A percentile compares a stretch with the other conserved stretches of the same genome.
Conservation (phyloP, 208 protist genomes). For the Trypanosomatidae sp. region DNA sequence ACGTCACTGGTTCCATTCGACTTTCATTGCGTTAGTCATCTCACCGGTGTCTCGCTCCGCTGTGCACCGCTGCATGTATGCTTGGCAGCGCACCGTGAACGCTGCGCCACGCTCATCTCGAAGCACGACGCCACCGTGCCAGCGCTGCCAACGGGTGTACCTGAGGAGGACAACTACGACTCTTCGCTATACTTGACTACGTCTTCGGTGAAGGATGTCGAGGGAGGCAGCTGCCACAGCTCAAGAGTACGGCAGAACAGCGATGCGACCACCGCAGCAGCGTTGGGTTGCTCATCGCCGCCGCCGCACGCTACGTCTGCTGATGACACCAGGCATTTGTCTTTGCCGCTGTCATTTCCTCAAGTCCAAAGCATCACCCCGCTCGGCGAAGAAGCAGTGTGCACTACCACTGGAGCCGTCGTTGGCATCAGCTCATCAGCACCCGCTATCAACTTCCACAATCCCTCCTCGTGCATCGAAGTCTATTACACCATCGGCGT, state of each 20-base stretch:
- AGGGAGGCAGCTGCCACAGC: neutral
- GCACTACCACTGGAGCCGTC: neutral
- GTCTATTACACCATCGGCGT: conserved; percentile 6
- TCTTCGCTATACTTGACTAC: neutral
- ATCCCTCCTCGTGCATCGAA: conserved; percentile 14
- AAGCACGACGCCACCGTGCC: neutral
- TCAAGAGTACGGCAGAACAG: neutral
- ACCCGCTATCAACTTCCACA: conserved; percentile 12
- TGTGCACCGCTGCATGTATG: conserved; percentile 21
- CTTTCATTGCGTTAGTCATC: conserved; percentile 25
- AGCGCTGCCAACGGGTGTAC: neutral
- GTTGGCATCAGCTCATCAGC: neutral
- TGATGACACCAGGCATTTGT: neutral
- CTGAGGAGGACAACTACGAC: neutral
- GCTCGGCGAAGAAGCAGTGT: neutral
- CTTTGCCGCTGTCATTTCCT: neutral
- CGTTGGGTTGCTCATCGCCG: neutral
- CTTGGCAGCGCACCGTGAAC: conserved; percentile 5
- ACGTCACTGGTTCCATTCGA: conserved; percentile 30
- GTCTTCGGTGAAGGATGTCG: neutral
- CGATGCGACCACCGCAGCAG: neutral
- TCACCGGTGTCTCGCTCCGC: conserved; percentile 26
- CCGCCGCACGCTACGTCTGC: neutral
- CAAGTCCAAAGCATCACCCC: neutral
- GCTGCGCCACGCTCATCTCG: neutral